Evolutionary conservation across 2,329 filamentous ascomycete genomes (phyloP), one percentile per base, ranked within the genome.

Genomic region (Stagonosporopsis tanaceti): DNA sequence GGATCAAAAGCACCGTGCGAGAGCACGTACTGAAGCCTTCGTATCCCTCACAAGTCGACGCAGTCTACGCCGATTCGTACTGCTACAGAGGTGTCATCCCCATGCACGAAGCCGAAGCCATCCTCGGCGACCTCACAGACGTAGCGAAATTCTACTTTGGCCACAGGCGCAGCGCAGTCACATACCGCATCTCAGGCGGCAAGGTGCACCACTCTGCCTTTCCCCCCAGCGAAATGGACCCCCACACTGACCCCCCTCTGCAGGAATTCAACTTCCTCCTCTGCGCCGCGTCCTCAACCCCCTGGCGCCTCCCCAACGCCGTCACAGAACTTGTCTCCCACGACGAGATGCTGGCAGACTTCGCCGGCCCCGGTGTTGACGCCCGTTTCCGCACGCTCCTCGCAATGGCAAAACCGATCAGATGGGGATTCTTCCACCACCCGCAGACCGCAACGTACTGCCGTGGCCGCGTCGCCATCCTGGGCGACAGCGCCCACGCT

Each of bases 1-100:
- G 81, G 2, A 79, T 83, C 61, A 81, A 81, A 32, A 64, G 67
- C 14, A 57, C 60, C 11, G 61, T 64, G 3, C 50, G 69, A 40
- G 47, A 65, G 2, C 56, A 70, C 8, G 64, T 72, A 1, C 59
- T 69, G 4, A 46, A 53, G 1, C 53, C 62, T 3, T 41, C 47
- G 15, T 58, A 64, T 24, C 66, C 68, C 5, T 57, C 63, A 2
- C 45, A 53, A 9, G 62, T 70, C 14, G 48, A 67, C 2, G 67
- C 70, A 1, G 59, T 65, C 2, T 74, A 73, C 44, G 64, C 66
- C 20, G 54, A 60, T 4, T 64, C 62, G 24, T 75, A 74, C 41
- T 60, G 58, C 46, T 76, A 75, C 37, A 59, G 72, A 4, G 63
- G 68, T 2, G 68, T 75, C 5, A 42, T 74, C 4, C 61, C 68